Base-by-base conservation (phyloP, 179 eudicot genomes). In the Nepenthes alata region DNA sequence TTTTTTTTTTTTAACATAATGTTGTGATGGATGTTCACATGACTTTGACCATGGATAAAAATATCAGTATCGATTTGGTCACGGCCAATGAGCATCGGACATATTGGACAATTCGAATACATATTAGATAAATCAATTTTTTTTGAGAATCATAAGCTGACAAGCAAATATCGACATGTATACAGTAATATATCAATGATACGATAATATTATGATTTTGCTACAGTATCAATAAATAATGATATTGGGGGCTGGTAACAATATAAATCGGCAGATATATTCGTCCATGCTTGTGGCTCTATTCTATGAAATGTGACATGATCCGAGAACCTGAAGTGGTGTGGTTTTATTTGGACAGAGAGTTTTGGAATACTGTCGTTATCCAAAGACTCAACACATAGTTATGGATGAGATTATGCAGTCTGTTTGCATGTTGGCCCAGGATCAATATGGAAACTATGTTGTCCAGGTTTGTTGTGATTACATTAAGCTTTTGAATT, bases 361-460 rank as follows among this genome's bases (percentile, higher is more conserved):
- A 71, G 89, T 86, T 60, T 74, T 91, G 66, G 96, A 91, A 74
- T 91, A 91, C 64, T 91, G 98, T 55, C 73, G 65, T 67, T 84
- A 82, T 69, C 74, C 79, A 16, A 76, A 73, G 11, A 86, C 91
- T 47, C 91, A 83, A 57, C 71, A 69, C 16, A 67, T 76, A 38
- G 78, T 86, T 62, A 84, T 88, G 95, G 95, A 89, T 59, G 98
- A 91, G 69, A 84, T 91, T 50, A 76, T 91, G 89, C 70, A 80
- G 36, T 78, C 86, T 57, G 88, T 83, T 44, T 65, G 83, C 75
- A 81, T 74, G 73, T 59, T 91, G 72, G 98, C 95, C 0, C 96
- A 88, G 64, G 98, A 91, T 59, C 98, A 91, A 65, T 89, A 88
- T 61, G 98, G 98, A 41, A 91, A 91, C 65, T 91, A 91, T 69